These are phyloP conservation scores for Paracorniculantispora psalliotae DNA, from an alignment of 2,329 filamentous ascomycete species.

Conservation along the genomic window DNA sequence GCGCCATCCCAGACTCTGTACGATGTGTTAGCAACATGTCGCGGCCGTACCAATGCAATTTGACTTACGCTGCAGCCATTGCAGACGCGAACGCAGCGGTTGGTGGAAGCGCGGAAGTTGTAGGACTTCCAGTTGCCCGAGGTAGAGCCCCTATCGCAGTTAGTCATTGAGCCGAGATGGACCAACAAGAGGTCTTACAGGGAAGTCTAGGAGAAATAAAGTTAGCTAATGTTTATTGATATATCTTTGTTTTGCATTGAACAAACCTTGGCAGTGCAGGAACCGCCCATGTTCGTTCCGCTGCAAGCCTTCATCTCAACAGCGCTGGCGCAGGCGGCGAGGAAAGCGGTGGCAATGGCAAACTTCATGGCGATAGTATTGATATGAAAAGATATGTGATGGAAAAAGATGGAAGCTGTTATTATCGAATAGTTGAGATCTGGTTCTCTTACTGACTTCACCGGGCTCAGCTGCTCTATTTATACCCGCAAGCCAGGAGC, in stretches of 20 bases:
- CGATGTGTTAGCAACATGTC: not conserved
- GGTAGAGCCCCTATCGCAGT: conserved; percentile 2
- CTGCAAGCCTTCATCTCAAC: conserved; percentile 14
- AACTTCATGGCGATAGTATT: conserved; percentile 2
- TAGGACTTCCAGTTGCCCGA: conserved; percentile 13
- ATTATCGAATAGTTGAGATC: not conserved
- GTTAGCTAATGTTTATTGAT: not conserved
- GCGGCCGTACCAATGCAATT: no score
- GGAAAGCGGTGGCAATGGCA: conserved; percentile 5
- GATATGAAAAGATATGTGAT: not conserved
- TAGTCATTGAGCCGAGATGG: not conserved
- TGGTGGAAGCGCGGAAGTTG: conserved; percentile 13
- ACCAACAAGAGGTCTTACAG: not conserved
- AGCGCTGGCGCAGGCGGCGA: conserved; percentile 11
- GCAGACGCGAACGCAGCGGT: conserved; percentile 14
- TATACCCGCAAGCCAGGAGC: not conserved
- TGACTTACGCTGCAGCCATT: conserved; percentile 11
- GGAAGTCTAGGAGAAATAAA: not conserved
- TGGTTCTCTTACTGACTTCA: not conserved
- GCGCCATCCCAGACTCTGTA: conserved; percentile 5
- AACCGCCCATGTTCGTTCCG: conserved; percentile 10
- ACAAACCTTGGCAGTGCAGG: conserved; percentile 10
- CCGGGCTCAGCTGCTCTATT: not conserved
- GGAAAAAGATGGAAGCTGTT: not conserved
- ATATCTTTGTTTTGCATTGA: not conserved